Evolutionary conservation across 768 basidiomycete species (phyloP).

Genomic region (Mycena albidolilacea): DNA sequence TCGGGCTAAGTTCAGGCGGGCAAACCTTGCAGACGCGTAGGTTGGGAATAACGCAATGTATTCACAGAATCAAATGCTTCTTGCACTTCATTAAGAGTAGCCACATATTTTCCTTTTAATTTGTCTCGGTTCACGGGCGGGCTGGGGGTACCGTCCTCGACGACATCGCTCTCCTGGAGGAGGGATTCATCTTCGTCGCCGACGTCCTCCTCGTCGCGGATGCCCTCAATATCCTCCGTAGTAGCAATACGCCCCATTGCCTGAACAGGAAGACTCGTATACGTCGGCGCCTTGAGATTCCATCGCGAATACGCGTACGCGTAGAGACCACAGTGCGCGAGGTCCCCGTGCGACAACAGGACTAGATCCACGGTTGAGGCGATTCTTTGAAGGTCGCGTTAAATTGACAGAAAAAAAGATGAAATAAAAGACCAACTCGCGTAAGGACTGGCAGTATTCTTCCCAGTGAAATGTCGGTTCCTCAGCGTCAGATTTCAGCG

Average conservation of each 20-base stretch:
- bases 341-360: conserved; percentile 93
- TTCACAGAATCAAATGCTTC: conserved; percentile 95
- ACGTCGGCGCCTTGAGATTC: conserved; percentile 91
- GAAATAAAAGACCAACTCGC: conserved; percentile 67
- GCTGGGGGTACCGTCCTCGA: conserved; percentile 49
- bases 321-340: conserved; percentile 91
- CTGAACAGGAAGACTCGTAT: conserved; percentile 95
- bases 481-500: conserved; percentile 45
- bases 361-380: conserved; percentile 91
- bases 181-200: conserved; percentile 57
- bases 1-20: conserved; percentile 41
- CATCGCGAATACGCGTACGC: conserved; percentile 92
- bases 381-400: conserved; percentile 59
- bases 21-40: conserved; percentile 92
- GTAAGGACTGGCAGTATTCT: conserved; percentile 75
- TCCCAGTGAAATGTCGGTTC: conserved; percentile 65
- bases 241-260: conserved; percentile 95
- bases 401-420: conserved; percentile 21
- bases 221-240: conserved; percentile 88
- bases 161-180: conserved; percentile 42
- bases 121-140: conserved; percentile 45
- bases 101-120: conserved; percentile 72
- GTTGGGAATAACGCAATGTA: conserved; percentile 94
- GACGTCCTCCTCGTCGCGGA: conserved; percentile 82
- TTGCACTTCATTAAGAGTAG: conserved; percentile 88